phyloP scores from a whole-genome alignment of 371 early-diverging fungal genomes.

The Circinella umbellata region DNA sequence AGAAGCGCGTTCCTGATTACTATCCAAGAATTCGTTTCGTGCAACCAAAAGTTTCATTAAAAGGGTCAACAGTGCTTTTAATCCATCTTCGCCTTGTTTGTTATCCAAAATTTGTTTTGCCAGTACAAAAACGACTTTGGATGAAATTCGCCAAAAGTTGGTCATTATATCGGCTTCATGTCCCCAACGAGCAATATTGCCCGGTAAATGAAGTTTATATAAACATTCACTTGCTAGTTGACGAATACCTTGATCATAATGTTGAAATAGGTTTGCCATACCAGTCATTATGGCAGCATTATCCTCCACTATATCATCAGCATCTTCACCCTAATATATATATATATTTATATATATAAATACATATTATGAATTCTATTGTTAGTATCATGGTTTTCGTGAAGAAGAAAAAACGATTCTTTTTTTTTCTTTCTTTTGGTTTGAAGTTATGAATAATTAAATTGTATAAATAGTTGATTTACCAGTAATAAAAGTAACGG shows the following conservation, averaged over 20 bases:
- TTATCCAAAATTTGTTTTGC: conserved; percentile 55
- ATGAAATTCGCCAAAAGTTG: conserved; percentile 69
- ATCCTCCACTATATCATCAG: conserved; percentile 55
- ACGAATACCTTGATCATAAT: conserved; percentile 64
- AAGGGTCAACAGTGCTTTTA: conserved; percentile 58
- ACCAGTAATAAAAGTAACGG: conserved; percentile 70
- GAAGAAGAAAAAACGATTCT: not conserved
- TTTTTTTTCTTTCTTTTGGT: no score
- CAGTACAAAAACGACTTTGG: conserved; percentile 50
- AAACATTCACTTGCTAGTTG: conserved; percentile 71
- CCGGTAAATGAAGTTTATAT: conserved; percentile 58
- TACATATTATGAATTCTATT: not conserved
- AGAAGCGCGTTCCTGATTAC: conserved; percentile 51
- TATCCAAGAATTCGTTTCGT: conserved; percentile 68
- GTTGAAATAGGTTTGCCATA: conserved; percentile 66
- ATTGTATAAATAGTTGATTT: conserved; percentile 3
- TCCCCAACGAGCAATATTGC: conserved; percentile 64
- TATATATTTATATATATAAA: not conserved
- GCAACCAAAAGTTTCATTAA: conserved; percentile 62
- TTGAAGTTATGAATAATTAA: no score
- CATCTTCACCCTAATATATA: conserved; percentile 17
- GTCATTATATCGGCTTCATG: conserved; percentile 50
- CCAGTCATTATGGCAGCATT: conserved; percentile 65
- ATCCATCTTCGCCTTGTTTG: conserved; percentile 61
- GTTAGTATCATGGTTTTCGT: not conserved